Evolutionary conservation across 106 monocot species (phyloP).

Genomic region (Dendrobium huoshanense): DNA sequence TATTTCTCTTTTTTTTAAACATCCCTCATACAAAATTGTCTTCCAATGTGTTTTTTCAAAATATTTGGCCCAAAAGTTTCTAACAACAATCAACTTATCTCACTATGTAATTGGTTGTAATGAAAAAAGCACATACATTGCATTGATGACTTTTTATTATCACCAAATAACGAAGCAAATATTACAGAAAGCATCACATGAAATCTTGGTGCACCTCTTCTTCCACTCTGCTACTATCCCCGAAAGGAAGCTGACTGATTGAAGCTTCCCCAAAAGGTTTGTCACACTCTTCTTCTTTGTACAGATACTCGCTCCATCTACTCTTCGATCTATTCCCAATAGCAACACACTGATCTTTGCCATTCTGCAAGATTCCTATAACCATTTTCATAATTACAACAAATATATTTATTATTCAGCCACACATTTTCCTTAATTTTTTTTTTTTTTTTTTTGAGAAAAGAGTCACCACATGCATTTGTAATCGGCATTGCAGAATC

Average conservation of each 20-base stretch:
- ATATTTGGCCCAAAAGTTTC: too few species aligned
- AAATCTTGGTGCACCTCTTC: conserved; percentile 7
- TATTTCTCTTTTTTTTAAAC: too few species aligned
- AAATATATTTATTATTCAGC: not conserved
- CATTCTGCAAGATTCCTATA: not conserved
- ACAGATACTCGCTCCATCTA: not conserved
- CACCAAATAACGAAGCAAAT: too few species aligned
- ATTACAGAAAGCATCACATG: not conserved
- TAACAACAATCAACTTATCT: too few species aligned
- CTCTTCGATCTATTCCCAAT: not conserved
- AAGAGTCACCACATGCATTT: not conserved
- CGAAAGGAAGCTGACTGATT: not conserved
- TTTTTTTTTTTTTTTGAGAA: not conserved
- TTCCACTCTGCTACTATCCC: not conserved
- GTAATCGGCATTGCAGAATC: not conserved
- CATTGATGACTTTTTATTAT: too few species aligned
- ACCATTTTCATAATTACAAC: not conserved
- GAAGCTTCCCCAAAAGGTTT: not conserved
- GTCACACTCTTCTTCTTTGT: not conserved
- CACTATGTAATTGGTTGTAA: too few species aligned
- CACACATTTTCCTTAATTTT: too few species aligned
- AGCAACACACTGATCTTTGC: not conserved
- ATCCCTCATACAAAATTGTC: too few species aligned
- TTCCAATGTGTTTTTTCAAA: too few species aligned
- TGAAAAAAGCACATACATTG: too few species aligned